phyloP scores from a whole-genome alignment of 306 rosid genomes.

The Fragaria ananassa region DNA sequence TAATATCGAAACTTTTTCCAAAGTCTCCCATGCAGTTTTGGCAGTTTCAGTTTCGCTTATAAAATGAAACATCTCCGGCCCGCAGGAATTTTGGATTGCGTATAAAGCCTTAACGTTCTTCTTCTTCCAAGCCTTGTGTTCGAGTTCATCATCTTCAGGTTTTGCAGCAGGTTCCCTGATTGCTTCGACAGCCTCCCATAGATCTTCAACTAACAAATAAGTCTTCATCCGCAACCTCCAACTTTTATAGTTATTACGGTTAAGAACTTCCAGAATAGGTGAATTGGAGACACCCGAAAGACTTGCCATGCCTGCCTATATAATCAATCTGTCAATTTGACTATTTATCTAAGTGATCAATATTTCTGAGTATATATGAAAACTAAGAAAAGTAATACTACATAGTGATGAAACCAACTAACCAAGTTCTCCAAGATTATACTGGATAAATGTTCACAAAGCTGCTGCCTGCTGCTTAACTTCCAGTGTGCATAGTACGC shows the following conservation, averaged over 20 bases:
- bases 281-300: neutral
- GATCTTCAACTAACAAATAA: neutral
- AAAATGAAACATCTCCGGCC: neutral
- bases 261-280: neutral
- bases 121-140: neutral
- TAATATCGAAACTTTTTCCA: neutral
- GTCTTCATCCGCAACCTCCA: constrained; percentile 1
- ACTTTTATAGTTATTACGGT: neutral
- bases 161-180: neutral
- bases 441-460: neutral
- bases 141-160: neutral
- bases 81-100: constrained; percentile 12
- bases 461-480: neutral
- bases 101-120: constrained; percentile 11
- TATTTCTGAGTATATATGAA: neutral
- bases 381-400: neutral
- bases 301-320: neutral
- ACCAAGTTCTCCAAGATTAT: neutral
- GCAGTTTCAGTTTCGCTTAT: neutral
- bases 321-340: neutral
- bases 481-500: neutral
- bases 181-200: constrained; percentile 4
- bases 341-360: neutral
- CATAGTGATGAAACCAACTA: neutral
- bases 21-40: constrained; percentile 8